Conservation (phyloP, 1,284 basidiomycete genomes). For the Trichosporon coremiiforme region DNA sequence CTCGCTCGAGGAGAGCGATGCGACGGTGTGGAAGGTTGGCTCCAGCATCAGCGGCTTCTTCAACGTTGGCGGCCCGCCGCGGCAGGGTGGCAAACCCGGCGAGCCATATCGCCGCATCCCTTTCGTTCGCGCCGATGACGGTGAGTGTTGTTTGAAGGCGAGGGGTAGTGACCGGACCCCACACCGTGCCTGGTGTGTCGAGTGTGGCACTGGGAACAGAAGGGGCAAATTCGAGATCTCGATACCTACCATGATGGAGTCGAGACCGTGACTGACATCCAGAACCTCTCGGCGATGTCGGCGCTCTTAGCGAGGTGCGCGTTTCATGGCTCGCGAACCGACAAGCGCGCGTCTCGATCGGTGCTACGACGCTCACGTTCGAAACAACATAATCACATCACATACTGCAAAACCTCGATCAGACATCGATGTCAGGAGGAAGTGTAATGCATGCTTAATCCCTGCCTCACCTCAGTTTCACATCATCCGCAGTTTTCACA, state of each 20-base stretch:
- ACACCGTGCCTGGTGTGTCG: too few species aligned
- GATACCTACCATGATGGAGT: too few species aligned
- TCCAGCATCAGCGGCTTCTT: slow-evolving; percentile 83
- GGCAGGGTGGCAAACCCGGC: slow-evolving; percentile 76
- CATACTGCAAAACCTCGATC: not conserved
- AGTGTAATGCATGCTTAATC: slow-evolving; percentile 2
- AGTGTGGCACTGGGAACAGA: too few species aligned
- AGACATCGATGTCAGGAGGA: not conserved
- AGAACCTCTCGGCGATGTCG: slow-evolving; percentile 58
- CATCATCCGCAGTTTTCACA: too few species aligned
- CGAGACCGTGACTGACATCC: not conserved
- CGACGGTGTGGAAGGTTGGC: slow-evolving; percentile 88
- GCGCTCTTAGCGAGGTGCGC: slow-evolving; percentile 69
- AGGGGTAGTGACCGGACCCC: not conserved
- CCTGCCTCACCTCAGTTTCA: not conserved
- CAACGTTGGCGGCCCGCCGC: slow-evolving; percentile 83
- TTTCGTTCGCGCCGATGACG: slow-evolving; percentile 63
- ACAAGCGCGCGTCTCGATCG: slow-evolving; percentile 76
- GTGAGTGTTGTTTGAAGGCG: slow-evolving; percentile 42
- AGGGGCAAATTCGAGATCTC: too few species aligned
- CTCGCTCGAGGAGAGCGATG: slow-evolving; percentile 77
- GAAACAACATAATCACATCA: slow-evolving; percentile 61
- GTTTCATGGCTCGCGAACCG: slow-evolving; percentile 83
- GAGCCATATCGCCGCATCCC: slow-evolving; percentile 80
- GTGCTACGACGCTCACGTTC: slow-evolving; percentile 78